phyloP scores from a whole-genome alignment of 192 early-diverging fungal species.

The Gonapodya prolifera region DNA sequence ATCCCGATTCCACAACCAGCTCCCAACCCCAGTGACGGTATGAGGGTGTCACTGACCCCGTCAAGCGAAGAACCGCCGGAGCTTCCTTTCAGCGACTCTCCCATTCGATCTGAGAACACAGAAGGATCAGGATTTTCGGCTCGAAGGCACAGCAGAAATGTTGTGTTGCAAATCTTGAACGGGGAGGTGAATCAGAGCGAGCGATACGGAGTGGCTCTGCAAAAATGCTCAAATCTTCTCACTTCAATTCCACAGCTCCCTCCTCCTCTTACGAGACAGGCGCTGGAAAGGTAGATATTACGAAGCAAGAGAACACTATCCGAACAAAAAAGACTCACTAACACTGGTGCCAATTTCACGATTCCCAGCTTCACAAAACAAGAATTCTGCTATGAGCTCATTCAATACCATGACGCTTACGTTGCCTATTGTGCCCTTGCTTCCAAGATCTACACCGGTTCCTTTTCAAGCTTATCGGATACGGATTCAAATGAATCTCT shows the following conservation, averaged over 20 bases:
- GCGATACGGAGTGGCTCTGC: too few relatives aligned
- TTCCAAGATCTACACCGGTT: not conserved
- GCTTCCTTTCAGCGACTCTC: too few relatives aligned
- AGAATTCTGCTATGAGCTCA: not conserved
- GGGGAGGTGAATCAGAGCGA: not conserved
- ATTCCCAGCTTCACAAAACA: not conserved
- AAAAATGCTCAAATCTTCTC: not conserved
- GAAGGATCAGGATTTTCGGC: not conserved
- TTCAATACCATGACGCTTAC: not conserved
- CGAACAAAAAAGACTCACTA: not conserved
- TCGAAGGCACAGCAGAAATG: not conserved
- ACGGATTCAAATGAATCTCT: not conserved
- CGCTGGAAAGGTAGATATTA: not conserved
- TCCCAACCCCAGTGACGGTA: not conserved
- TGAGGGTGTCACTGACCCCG: not conserved
- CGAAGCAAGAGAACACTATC: too few relatives aligned
- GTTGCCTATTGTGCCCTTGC: not conserved
- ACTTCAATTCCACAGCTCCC: not conserved
- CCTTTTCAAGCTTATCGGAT: not conserved
- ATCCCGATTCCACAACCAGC: not conserved
- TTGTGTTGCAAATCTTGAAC: not conserved
- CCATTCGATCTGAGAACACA: not conserved
- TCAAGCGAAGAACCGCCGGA: not conserved
- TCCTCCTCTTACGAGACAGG: not conserved
- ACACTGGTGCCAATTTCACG: not conserved